Base-by-base conservation (phyloP, 306 rosid species). In the Casuarina cunninghamiana region DNA sequence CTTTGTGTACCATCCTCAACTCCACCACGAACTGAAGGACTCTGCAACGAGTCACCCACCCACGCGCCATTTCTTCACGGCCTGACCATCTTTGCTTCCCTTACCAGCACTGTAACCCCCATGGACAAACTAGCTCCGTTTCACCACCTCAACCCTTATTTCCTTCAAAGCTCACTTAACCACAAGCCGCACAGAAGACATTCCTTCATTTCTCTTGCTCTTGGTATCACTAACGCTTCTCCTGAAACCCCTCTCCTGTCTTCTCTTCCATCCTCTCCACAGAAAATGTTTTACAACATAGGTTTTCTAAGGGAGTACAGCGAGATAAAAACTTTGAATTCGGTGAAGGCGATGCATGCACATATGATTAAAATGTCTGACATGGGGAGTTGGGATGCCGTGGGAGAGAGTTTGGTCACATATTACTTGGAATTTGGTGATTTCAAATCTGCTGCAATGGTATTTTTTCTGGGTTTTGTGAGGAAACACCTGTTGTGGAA, bases 341-440 rank as follows among this genome's bases (percentile, higher is more conserved):
- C 87, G 53, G 86, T 86, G 13, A 85, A 80, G 54, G 87, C 50
- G 68, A 2, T 83, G 57, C 97, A 86, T 86, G 88, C 94, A 83
- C 89, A 78, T 78, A 78, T 82, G 75, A 39, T 88, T 5, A 91
- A 91, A 88, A 69, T 58, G 81, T 72, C 87, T 35, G 73, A 82
- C 66, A 82, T 62, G 58, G 73, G 49, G 42, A 85, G 38, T 72
- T 76, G 79, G 71, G 82, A 53, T 15, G 10, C 82, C 68, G 46
- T 78, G 76, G 92, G 81, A 54, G 78, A 66, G 32, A 76, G 75
- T 45, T 61, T 91, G 81, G 80, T 88, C 73, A 83, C 79, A 35
- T 75, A 39, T 74, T 89, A 89, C 82, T 72, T 89, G 76, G 90
- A 89, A 16, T 79, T 85, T 70, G 90, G 91, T 1, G 97, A 89